A percentile compares a stretch with the other conserved stretches of the same genome.
Evolutionary conservation across 2,329 filamentous ascomycete genomes (phyloP).

Genomic region (Atkinsonella hypoxylon): DNA sequence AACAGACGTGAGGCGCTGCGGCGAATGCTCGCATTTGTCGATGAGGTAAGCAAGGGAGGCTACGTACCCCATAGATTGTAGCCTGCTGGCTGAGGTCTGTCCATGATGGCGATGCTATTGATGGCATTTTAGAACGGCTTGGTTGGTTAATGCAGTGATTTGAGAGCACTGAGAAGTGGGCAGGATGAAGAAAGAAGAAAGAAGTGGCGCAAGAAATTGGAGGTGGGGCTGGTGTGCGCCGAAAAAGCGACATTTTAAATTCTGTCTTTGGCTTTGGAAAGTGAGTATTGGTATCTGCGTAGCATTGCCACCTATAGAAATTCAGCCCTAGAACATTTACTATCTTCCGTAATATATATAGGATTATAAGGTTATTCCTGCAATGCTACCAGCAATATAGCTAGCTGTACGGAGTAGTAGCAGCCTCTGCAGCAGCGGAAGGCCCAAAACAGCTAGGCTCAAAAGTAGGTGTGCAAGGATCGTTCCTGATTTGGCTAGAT

Average conservation of each 20-base stretch:
- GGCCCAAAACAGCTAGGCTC: too few relatives aligned
- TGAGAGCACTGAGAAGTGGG: background rate
- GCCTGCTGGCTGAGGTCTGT: slow-evolving; percentile 19
- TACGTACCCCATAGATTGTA: slow-evolving; percentile 25
- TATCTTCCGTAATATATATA: too few relatives aligned
- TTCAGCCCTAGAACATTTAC: too few relatives aligned
- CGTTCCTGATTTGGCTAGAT: too few relatives aligned
- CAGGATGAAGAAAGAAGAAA: background rate
- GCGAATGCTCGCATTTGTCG: background rate
- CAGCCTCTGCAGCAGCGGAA: too few relatives aligned
- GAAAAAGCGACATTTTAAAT: background rate
- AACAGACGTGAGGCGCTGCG: background rate
- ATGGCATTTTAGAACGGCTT: background rate
- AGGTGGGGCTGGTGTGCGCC: background rate
- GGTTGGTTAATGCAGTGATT: background rate
- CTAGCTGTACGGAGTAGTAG: too few relatives aligned
- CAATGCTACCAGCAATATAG: too few relatives aligned
- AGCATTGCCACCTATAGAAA: too few relatives aligned
- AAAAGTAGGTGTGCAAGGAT: too few relatives aligned
- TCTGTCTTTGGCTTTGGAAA: background rate
- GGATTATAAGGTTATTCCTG: too few relatives aligned
- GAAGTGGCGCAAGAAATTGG: background rate
- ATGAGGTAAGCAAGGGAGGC: background rate
- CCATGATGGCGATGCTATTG: slow-evolving; percentile 14
- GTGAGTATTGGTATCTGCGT: too few relatives aligned